Base-by-base conservation (phyloP, 2,329 filamentous ascomycete genomes). In the Aspergillus spinulosporus region DNA sequence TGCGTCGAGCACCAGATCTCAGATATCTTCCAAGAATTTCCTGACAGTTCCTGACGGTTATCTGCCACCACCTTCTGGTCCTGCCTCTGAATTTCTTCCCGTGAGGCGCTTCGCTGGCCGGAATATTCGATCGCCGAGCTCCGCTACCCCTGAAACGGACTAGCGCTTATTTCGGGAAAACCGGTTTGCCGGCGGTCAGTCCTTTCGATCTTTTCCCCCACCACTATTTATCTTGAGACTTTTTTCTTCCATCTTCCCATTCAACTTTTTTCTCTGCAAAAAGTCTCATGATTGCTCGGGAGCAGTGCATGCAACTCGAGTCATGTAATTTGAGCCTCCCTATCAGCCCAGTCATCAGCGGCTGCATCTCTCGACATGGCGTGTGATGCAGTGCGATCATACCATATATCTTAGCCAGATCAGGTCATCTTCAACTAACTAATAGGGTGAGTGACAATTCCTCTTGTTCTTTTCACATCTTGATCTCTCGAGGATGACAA, bases 401-500 rank as follows among this genome's bases (percentile, higher is more conserved):
- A 51, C 55, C 55, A 57, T 40, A 49, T 26, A 28, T 11, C 5
- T 28, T 8, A n/a, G 14, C 8, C 42, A 28, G 43, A 36, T 48
- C 34, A 56, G 26, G n/a, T 48, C 48, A 49, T 48, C 11, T 21
- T 29, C 21, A 49, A 32, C 44, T 52, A 37, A 26, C 3, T 34
- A 39, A 28, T 28, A 55, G 56, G 66, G 69, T 72, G 57, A 68
- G 69, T 69, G 32, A 21, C 26, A 40, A 50, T 29, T 40, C 45
- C 51, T 46, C 49, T 55, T 48, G 57, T 49, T 40, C 32, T 56
- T 14, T 62, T 42, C 52, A 37, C 67, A 63, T 71, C 70, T 44
- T 43, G 8, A 29, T 50, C 40, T 60, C 72, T 68, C 68, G 62
- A 81, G 79, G 84, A 87, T 86, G 84, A 85, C 79, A 85, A 77